phyloP scores from a whole-genome alignment of 768 basidiomycete genomes.

The Cyclocybe aegerita region DNA sequence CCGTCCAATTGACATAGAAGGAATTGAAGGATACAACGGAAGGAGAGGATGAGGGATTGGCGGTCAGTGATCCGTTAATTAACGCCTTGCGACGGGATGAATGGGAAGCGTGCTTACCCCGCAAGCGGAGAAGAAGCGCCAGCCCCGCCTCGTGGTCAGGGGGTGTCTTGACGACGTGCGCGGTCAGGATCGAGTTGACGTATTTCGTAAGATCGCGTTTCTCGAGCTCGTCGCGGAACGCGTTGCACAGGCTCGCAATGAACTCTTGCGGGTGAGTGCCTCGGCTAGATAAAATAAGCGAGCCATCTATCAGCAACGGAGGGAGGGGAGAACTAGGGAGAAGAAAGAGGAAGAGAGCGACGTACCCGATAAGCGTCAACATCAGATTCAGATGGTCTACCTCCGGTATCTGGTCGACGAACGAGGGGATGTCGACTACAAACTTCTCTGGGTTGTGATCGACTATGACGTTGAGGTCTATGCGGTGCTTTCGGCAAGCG shows the following conservation, averaged over 20 bases:
- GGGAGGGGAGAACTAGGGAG: background rate
- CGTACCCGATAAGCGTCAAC: constrained; percentile 80
- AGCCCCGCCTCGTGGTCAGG: constrained; percentile 89
- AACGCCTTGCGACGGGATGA: background rate
- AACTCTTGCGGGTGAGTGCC: constrained; percentile 56
- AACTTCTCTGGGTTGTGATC: constrained; percentile 76
- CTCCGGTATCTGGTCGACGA: constrained; percentile 85
- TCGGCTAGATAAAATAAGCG: constrained; percentile 40
- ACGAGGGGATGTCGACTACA: constrained; percentile 55
- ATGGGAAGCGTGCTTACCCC: constrained; percentile 49
- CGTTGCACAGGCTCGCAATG: constrained; percentile 74
- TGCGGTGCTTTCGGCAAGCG: constrained; percentile 89
- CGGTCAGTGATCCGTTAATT: constrained; percentile 1
- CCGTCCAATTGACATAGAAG: constrained; percentile 10
- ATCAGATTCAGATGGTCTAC: constrained; percentile 94
- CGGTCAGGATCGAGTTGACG: constrained; percentile 88
- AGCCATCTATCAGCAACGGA: background rate
- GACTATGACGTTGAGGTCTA: constrained; percentile 88
- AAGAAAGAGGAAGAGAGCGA: too few relatives aligned
- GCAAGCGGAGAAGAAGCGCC: constrained; percentile 67
- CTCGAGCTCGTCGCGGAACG: constrained; percentile 72
- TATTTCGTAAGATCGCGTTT: constrained; percentile 72
- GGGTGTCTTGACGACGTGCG: constrained; percentile 89
- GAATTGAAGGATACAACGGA: background rate
- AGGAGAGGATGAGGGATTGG: background rate